Conservation (phyloP, 2,329 filamentous ascomycete species). For the Monosporascus sp. region DNA sequence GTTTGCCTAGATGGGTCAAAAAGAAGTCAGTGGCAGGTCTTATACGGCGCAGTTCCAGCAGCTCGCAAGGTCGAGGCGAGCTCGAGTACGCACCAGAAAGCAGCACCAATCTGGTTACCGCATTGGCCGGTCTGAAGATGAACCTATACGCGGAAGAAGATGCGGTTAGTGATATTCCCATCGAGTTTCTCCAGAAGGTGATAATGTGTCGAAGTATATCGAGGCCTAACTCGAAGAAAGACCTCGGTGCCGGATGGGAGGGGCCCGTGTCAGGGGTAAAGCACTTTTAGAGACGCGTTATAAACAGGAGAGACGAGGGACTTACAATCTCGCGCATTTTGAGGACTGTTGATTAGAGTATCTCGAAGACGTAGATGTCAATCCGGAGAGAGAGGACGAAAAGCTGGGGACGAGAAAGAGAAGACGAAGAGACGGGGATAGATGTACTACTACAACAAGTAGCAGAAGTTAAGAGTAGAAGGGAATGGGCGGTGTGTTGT, state of each 20-base stretch:
- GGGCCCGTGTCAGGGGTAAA: constrained; percentile 4
- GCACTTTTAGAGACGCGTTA: constrained; percentile 1
- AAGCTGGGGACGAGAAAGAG: constrained; percentile 18
- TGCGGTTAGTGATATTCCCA: constrained; percentile 44
- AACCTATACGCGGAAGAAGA: constrained; percentile 62
- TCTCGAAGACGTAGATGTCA: constrained; percentile 16
- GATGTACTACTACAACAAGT: too few species aligned
- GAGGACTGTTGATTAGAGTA: constrained; percentile 30
- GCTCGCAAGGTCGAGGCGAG: too few species aligned
- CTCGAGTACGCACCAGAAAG: constrained; percentile 74
- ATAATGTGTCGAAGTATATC: too few species aligned
- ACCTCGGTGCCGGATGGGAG: too few species aligned
- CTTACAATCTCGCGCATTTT: constrained; percentile 73
- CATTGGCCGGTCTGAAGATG: constrained; percentile 99
- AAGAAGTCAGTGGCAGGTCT: constrained; percentile 31
- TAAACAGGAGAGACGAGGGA: constrained; percentile 28
- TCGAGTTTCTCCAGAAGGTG: not conserved
- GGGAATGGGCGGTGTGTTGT: too few species aligned
- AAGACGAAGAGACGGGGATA: constrained; percentile 4
- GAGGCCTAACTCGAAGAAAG: too few species aligned
- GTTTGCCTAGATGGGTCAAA: constrained; percentile 52
- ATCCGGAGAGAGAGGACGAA: constrained; percentile 8
- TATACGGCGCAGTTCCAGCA: too few species aligned
- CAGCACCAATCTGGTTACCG: constrained; percentile 99
- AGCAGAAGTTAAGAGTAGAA: too few species aligned